Base-by-base conservation (phyloP, 2,329 filamentous ascomycete species). In the Fusarium succisae region DNA sequence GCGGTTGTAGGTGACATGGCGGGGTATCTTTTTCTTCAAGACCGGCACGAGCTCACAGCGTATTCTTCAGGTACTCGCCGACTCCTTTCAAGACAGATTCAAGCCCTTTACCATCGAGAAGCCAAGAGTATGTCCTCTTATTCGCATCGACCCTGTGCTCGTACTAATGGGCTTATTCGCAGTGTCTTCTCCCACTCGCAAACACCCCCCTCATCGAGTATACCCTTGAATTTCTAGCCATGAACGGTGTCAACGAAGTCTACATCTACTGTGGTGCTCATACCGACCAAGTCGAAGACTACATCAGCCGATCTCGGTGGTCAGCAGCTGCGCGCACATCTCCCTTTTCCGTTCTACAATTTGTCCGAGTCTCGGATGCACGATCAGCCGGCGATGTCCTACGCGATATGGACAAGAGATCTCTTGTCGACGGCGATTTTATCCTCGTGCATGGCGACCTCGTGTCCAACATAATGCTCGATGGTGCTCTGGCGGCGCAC, bases 121-220 rank as follows among this genome's bases (percentile, higher is more conserved):
- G 76, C 96, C 96, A 80, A 90, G 96, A 87, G 94, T 96, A 87
- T 89, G 83, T 15, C 43, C 14, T 22, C 8, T 12, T 18, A 38
- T 11, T 37, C 26, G 8, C 7, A 35, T 22, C 15, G 15, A 39
- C 15, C 6, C 20, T 50, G 24, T 32, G 53, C 60, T 58, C 22
- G 22, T 48, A 48, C 78, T 81, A 62, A 81, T 63, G 24, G 28
- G 58, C 26, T 24, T n/a, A 30, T 48, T 24, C 55, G 37, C 79
- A 97, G 94, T 98, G 96, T 86, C 92, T 99, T 38, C 88, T 99
- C 12, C 95, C 96, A 17, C 88, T 99, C 69, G 96, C 94, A 69
- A 98, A 98, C 82, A 95, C 92, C 4, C 96, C 96, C 41, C 87
- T 99, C 72, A 97, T 99, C 84, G 96, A 99, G 83, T 98, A 99